These are phyloP conservation scores for Jackrogersella minutella DNA, from an alignment of 495 filamentous ascomycete species.

Conservation along the genomic window DNA sequence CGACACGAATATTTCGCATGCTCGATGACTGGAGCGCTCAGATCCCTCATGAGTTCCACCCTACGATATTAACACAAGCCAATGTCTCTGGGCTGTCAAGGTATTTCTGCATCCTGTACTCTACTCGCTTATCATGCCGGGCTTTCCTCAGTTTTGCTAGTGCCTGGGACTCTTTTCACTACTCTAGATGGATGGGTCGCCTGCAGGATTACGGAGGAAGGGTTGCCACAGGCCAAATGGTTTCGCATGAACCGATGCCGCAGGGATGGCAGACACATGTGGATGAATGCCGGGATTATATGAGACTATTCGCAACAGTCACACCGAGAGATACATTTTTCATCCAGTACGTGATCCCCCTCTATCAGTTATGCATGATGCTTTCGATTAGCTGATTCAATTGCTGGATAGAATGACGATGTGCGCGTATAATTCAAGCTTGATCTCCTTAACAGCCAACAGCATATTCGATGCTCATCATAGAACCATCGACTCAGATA, in stretches of 20 bases:
- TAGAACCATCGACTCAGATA: neutral
- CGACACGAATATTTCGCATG: neutral
- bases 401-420: neutral
- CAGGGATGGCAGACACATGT: neutral
- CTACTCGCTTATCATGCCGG: neutral
- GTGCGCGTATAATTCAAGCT: neutral
- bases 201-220: neutral
- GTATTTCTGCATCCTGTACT: conserved; percentile 1
- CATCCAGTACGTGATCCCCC: neutral
- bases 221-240: neutral
- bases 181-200: neutral
- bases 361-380: neutral
- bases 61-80: neutral
- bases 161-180: neutral
- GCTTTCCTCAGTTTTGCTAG: neutral
- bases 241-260: neutral
- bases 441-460: neutral
- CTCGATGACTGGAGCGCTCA: neutral
- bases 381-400: neutral
- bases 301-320: neutral
- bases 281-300: neutral
- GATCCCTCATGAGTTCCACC: neutral
- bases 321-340: neutral
- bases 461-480: neutral
- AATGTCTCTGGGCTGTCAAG: neutral